Evolutionary conservation across 1,284 basidiomycete genomes (phyloP).

Genomic region (Rhodotorula sp.): DNA sequence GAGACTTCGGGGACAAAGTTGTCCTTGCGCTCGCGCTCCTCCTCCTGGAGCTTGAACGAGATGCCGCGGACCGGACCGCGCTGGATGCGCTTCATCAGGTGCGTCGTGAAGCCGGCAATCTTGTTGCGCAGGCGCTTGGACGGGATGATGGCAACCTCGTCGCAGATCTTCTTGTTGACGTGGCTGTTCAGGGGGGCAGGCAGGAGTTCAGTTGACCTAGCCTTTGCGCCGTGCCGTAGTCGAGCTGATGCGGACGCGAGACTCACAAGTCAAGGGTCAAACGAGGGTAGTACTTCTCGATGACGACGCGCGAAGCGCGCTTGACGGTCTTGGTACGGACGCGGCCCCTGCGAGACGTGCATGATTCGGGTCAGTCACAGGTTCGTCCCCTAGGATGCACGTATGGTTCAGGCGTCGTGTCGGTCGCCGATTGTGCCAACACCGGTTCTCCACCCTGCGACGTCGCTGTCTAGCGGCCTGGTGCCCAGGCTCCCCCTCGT

Average conservation of each 20-base stretch:
- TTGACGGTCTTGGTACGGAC: constrained; percentile 99
- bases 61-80: constrained; percentile 99
- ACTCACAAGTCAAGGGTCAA: constrained; percentile 50
- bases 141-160: constrained; percentile 91
- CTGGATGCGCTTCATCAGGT: constrained; percentile 99
- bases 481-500: too few relatives aligned
- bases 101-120: constrained; percentile 99
- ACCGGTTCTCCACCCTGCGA: not conserved
- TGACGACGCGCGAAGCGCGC: constrained; percentile 97
- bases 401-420: not conserved
- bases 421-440: not conserved
- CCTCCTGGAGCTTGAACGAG: constrained; percentile 99
- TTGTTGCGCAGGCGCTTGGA: constrained; percentile 99
- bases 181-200: constrained; percentile 39
- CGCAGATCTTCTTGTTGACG: constrained; percentile 99
- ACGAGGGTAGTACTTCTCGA: constrained; percentile 89
- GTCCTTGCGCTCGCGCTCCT: constrained; percentile 99
- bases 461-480: too few relatives aligned
- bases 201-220: too few relatives aligned
- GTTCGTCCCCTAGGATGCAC: not conserved
- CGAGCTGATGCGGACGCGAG: too few relatives aligned
- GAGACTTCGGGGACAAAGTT: constrained; percentile 97
- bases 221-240: not conserved
- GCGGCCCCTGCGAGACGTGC: constrained; percentile 70
- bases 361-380: not conserved